These are phyloP conservation scores for Boletus coccyginus DNA, from an alignment of 768 basidiomycete genomes.

Conservation along the genomic window DNA sequence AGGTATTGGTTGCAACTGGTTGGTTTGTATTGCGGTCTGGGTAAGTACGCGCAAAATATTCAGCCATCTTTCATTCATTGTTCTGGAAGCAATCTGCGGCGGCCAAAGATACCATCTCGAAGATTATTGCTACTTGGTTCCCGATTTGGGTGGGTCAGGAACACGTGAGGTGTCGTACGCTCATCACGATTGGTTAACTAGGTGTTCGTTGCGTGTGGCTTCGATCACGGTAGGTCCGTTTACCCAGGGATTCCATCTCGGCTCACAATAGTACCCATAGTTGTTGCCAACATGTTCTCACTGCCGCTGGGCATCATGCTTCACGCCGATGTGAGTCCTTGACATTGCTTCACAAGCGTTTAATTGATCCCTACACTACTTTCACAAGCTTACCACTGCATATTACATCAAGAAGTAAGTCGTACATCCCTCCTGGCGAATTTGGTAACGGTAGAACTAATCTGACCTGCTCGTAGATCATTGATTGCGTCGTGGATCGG, in stretches of 20 bases:
- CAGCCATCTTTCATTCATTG: background rate
- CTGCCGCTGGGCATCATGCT: conserved; percentile 71
- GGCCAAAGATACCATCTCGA: conserved; percentile 66
- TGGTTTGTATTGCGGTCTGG: conserved; percentile 73
- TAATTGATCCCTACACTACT: background rate
- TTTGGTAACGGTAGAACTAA: background rate
- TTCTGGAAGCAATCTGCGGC: conserved; percentile 60
- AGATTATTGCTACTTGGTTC: conserved; percentile 68
- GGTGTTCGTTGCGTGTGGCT: conserved; percentile 70
- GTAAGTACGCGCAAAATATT: conserved; percentile 36
- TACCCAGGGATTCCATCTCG: background rate
- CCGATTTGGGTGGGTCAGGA: conserved; percentile 61
- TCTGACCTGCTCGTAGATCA: conserved; percentile 38
- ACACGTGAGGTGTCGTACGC: background rate
- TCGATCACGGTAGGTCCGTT: conserved; percentile 57
- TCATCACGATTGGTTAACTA: conserved; percentile 19
- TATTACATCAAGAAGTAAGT: conserved; percentile 67
- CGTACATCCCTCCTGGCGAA: background rate
- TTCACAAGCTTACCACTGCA: conserved; percentile 31
- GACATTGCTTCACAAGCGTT: background rate
- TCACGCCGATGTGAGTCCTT: conserved; percentile 52
- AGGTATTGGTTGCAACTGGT: conserved; percentile 77
- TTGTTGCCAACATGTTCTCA: conserved; percentile 77
- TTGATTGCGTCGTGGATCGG: conserved; percentile 64
- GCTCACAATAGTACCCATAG: conserved; percentile 29